Percentiles rank a stretch among this genome's conserved stretches.
These are phyloP conservation scores for Lecanoromycetidae sp. DNA, from an alignment of 2,329 filamentous ascomycete genomes.

Conservation along the genomic window DNA sequence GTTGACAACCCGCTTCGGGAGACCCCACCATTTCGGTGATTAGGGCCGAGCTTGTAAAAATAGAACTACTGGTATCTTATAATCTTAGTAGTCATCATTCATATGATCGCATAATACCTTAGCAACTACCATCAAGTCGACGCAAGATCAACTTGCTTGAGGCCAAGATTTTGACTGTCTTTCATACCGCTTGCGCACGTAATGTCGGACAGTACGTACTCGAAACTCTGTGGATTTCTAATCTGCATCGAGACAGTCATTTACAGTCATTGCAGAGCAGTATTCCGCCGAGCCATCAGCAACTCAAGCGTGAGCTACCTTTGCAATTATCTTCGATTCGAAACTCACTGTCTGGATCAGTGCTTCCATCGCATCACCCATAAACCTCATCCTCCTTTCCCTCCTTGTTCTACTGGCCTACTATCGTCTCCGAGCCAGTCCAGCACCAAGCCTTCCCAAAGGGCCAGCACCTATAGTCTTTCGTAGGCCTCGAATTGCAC, in stretches of 20 bases:
- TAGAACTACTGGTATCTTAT: no score
- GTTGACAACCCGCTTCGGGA: neutral
- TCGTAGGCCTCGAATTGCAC: slow-evolving; percentile 24
- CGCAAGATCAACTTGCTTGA: neutral
- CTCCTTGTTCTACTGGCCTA: slow-evolving; percentile 47
- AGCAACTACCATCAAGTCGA: no score
- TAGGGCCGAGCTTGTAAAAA: neutral
- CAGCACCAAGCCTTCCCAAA: slow-evolving; percentile 40
- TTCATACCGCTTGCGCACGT: neutral
- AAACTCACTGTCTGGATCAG: slow-evolving; percentile 25
- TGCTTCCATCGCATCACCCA: slow-evolving; percentile 44
- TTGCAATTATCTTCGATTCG: neutral
- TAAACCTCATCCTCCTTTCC: slow-evolving; percentile 49
- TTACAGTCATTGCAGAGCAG: neutral
- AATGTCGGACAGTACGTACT: slow-evolving; percentile 13
- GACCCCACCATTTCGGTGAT: slow-evolving; percentile 3
- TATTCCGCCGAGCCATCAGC: neutral
- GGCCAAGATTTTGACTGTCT: no score
- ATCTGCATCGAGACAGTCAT: neutral
- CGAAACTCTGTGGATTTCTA: neutral
- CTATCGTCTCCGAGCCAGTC: slow-evolving; percentile 45
- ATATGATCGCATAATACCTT: no score
- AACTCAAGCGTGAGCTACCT: slow-evolving; percentile 12
- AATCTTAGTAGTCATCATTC: no score
- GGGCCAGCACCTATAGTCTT: slow-evolving; percentile 62